Base-by-base conservation (phyloP, 371 early-diverging fungal genomes). In the Rhizopus delemar region DNA sequence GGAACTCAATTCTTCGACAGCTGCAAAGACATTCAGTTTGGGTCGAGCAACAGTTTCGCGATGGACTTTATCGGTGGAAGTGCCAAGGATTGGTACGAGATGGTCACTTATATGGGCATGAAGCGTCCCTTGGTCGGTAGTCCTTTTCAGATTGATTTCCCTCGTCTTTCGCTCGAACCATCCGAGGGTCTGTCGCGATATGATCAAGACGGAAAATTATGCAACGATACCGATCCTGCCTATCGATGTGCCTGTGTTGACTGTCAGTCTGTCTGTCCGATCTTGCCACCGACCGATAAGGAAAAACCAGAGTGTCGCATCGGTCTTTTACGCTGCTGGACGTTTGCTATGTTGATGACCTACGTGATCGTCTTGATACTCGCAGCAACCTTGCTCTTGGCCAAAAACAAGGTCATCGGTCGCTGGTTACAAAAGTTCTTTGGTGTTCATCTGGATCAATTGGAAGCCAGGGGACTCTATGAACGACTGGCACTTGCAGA, bases 41-140 rank as follows among this genome's bases (percentile, higher is more conserved):
- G 83, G 0, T 70, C 86, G 0, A 80, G 78, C 29, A 90, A 90
- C 65, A 82, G 82, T 1, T 88, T 77, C 57, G 90, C 83, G 13
- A 88, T 91, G 87, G 88, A 89, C 33, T 76, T 91, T 22, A 86
- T 89, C 53, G 91, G 88, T 8, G 90, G 89, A 41, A 90, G 90
- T 0, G 90, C 91, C 5, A 81, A 77, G 49, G 79, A 85, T 54
- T 86, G 85, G 77, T 75, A 75, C n/a, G 85, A 77, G 4, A 83
- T 91, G 82, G 72, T 89, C 3, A 50, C 67, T 0, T 88, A 77
- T 59, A 79, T 91, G 86, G 91, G 91, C 46, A 60, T 53, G 34
- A 83, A 86, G 48, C 75, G 84, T 5, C 79, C 78, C 16, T 49
- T 74, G 2, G 60, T 85, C 0, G 88, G 89, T 2, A 90, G 90